Percentiles rank a stretch among this genome's conserved stretches.
Conservation (phyloP, 2,329 filamentous ascomycete species). For the Torrubiella hemipterigena region DNA sequence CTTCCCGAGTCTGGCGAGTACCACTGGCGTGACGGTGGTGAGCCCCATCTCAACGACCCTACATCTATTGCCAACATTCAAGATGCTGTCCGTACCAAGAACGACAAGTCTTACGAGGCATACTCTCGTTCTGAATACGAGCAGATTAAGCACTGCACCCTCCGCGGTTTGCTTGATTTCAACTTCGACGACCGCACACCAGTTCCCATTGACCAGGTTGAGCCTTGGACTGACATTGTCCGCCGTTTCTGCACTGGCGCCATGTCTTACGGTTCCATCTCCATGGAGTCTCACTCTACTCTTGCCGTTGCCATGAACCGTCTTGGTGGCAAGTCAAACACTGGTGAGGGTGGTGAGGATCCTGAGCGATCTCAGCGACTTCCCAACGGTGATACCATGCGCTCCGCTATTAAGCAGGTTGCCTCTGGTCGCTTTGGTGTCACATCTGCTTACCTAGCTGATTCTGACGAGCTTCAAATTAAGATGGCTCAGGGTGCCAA, state of each 20-base stretch:
- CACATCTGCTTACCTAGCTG: conserved; percentile 85
- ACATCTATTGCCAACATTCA: conserved; percentile 93
- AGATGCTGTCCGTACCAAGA: conserved; percentile 91
- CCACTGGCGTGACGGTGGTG: conserved; percentile 94
- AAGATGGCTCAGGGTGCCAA: conserved; percentile 99
- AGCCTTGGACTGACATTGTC: conserved; percentile 96
- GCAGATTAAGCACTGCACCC: conserved; percentile 91
- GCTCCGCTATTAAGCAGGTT: conserved; percentile 95
- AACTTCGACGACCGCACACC: conserved; percentile 79
- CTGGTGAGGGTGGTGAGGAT: conserved; percentile 93
- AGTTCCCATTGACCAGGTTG: conserved; percentile 91
- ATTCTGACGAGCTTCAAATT: conserved; percentile 93
- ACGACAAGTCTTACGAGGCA: conserved; percentile 96
- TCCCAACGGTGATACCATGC: conserved; percentile 91
- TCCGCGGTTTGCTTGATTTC: conserved; percentile 90
- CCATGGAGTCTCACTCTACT: conserved; percentile 96
- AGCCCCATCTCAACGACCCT: conserved; percentile 91
- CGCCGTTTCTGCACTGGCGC: conserved; percentile 92
- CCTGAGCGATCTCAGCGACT: conserved; percentile 77
- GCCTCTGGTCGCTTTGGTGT: conserved; percentile 94
- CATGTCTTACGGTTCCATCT: conserved; percentile 98
- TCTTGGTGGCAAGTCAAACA: conserved; percentile 93
- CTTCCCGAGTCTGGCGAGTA: conserved; percentile 92
- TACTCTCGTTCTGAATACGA: conserved; percentile 91
- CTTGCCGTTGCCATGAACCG: conserved; percentile 95